Conservation (phyloP, 129 eudicot species). For the Helianthus tuberosus region DNA sequence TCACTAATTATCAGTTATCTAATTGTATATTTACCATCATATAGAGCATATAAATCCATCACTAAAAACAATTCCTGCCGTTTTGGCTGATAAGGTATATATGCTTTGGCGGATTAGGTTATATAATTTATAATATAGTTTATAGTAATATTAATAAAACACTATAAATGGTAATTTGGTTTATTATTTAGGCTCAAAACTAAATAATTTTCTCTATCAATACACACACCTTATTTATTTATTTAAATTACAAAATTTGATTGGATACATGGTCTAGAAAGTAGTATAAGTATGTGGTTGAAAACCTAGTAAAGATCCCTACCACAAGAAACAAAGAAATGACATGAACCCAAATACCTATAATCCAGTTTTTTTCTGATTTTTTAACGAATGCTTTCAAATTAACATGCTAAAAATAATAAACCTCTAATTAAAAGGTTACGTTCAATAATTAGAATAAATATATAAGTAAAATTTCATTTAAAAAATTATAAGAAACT, state of each 20-base stretch:
- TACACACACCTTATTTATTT: not conserved
- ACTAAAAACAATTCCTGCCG: not conserved
- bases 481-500: no score
- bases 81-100: not conserved
- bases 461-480: no score
- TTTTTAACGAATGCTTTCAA: not conserved
- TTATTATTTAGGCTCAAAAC: not conserved
- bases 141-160: not conserved
- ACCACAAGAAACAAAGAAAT: not conserved
- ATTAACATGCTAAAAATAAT: not conserved
- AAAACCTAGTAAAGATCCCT: not conserved
- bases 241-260: not conserved
- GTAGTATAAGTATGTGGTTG: not conserved
- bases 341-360: not conserved
- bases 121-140: not conserved
- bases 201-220: not conserved
- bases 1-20: not conserved
- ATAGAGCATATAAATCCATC: not conserved
- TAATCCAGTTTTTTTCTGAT: not conserved
- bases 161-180: not conserved
- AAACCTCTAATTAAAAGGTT: not conserved
- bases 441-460: no score
- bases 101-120: not conserved
- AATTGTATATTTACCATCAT: not conserved
- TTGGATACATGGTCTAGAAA: not conserved